Base-by-base conservation (phyloP, 1,139 yeast species). In the Suhomyces bribrorum region DNA sequence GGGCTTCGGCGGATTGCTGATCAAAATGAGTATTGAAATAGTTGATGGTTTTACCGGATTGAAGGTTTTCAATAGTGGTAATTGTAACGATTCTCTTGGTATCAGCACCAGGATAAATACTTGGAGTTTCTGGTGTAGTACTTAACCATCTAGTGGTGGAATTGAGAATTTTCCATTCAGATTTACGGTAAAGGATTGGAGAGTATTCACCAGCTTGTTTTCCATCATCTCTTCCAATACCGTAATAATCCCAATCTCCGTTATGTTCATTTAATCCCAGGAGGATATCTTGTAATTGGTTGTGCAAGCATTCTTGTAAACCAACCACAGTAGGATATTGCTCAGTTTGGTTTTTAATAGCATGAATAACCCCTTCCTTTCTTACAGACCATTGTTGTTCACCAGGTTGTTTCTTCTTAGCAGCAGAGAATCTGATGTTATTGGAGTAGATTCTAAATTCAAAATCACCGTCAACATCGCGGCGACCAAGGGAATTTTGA, bases 141-240 rank as follows among this genome's bases (percentile, higher is more conserved):
- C 75, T 64, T 28, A 73, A 53, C 78, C 79, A 74, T 40, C 61
- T 59, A n/a, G 74, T 69, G 14, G 65, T 61, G 38, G 61, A 59
- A 22, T 61, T 55, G 7, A 64, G 29, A 16, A 72, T 40, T 14
- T 50, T 38, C 59, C 73, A 61, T 17, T 56, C 61, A 2, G 50
- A 40, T 4, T 58, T 53, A 36, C 66, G 59, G 47, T 62, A 73
- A 29, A 69, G 59, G 14, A 75, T 61, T 1, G 79, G 78, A 29
- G 75, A 64, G 43, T 59, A 72, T 44, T 75, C 80, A 5, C 79
- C 79, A 4, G 53, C 48, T 5, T 54, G 53, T 9, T 51, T 48
- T 4, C 79, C 79, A 52, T 75, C 78, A 36, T 70, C 73, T 50
- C 79, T 56, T 2, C 79, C 79, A n/a, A 66, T 69, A 2, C 77